Conservation (phyloP, 1,284 basidiomycete genomes). For the Naganishia albida region DNA sequence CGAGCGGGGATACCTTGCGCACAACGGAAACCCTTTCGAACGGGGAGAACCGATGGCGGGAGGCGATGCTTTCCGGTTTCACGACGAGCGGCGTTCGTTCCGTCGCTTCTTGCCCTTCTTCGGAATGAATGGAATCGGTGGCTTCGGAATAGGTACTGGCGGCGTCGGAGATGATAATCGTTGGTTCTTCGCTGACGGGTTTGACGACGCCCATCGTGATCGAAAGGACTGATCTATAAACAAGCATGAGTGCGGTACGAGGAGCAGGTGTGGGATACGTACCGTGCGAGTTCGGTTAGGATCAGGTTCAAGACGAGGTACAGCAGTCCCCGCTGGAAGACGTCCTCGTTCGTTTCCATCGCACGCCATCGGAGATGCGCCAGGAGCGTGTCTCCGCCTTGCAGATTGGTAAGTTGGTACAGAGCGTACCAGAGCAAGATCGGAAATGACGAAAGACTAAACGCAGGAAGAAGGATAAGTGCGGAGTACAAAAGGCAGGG, state of each 20-base stretch:
- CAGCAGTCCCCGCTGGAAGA: constrained; percentile 37
- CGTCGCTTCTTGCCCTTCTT: constrained; percentile 28
- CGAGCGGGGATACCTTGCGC: constrained; percentile 25
- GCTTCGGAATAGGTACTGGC: not conserved
- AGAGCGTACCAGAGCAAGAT: constrained; percentile 43
- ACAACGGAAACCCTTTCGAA: constrained; percentile 24
- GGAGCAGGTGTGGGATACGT: constrained; percentile 11
- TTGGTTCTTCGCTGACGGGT: constrained; percentile 31
- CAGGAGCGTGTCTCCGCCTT: constrained; percentile 32
- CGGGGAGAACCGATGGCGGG: constrained; percentile 5
- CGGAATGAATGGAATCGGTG: not conserved
- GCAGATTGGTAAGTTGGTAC: constrained; percentile 35
- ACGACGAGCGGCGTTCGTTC: constrained; percentile 41
- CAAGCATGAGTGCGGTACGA: not conserved
- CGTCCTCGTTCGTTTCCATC: constrained; percentile 37
- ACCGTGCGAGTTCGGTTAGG: constrained; percentile 42
- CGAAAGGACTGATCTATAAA: constrained; percentile 1
- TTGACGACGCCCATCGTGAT: constrained; percentile 26
- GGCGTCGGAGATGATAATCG: constrained; percentile 3
- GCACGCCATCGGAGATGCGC: constrained; percentile 45
- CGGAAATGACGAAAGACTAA: constrained; percentile 47
- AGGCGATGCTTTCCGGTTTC: not conserved
- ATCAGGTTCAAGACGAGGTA: constrained; percentile 46
- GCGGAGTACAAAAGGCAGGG: not conserved
- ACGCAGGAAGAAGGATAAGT: not conserved